Conservation (phyloP, 306 rosid genomes). For the Malus fusca region DNA sequence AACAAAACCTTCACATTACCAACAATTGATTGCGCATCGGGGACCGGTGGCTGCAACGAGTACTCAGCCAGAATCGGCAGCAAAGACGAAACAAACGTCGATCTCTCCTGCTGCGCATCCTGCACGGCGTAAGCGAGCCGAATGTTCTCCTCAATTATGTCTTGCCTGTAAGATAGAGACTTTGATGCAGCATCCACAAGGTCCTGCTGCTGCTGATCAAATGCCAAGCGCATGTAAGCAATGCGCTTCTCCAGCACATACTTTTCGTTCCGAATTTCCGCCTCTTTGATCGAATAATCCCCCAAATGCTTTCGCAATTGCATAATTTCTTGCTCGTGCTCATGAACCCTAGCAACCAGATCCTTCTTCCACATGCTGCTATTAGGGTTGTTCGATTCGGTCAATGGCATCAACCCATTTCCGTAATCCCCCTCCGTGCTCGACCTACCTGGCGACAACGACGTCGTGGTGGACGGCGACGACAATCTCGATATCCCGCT, state of each 20-base stretch:
- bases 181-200: conserved; percentile 47
- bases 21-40: conserved; percentile 86
- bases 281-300: conserved; percentile 77
- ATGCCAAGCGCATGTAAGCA: conserved; percentile 93
- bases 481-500: conserved; percentile 42
- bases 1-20: conserved; percentile 91
- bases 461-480: conserved; percentile 53
- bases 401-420: conserved; percentile 55
- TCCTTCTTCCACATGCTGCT: conserved; percentile 71
- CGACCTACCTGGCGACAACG: conserved; percentile 55
- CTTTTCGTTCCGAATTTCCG: conserved; percentile 77
- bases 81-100: conserved; percentile 77
- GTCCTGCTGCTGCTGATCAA: conserved; percentile 54
- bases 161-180: conserved; percentile 60
- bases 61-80: conserved; percentile 91
- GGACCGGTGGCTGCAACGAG: conserved; percentile 80
- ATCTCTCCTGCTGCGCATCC: conserved; percentile 94
- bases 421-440: conserved; percentile 51
- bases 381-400: conserved; percentile 26
- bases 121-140: conserved; percentile 60
- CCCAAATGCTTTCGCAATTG: conserved; percentile 74
- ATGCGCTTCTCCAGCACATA: conserved; percentile 85
- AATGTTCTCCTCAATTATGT: conserved; percentile 92
- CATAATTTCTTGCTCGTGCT: conserved; percentile 77
- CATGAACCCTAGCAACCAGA: conserved; percentile 54